Base-by-base conservation (phyloP, 495 filamentous ascomycete genomes). In the Pyrenula massariospora region DNA sequence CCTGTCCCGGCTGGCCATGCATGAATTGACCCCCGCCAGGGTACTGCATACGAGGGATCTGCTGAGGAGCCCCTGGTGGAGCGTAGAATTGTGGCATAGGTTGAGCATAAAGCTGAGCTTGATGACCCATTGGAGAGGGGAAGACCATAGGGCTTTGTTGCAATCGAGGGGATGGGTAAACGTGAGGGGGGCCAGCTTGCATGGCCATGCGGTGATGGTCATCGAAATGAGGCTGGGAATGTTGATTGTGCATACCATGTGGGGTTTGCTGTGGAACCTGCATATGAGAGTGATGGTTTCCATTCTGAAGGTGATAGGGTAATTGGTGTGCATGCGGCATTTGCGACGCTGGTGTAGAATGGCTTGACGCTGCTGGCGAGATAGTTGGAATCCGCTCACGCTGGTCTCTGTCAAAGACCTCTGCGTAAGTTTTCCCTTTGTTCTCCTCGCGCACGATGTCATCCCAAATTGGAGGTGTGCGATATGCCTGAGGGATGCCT, bases 121-220 rank as follows among this genome's bases (percentile, higher is more conserved):
- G 80, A 24, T 80, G 78, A 22, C 75, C 77, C 81, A 91, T 88
- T 3, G 82, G 80, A 2, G 81, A 84, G 3, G 82, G 81, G 60
- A 87, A 91, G 36, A 84, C 82, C 65, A 91, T 79, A 31, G 81
- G 77, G 12, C 78, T 76, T 52, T 79, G 84, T 53, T 82, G 81
- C 65, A 90, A 78, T 36, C 90, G 80, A 24, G 91, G 90, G 8
- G 91, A 95, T 2, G 84, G 85, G 59, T 80, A 82, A 1, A 89
- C 85, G 56, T 90, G 86, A 0, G 85, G 85, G 20, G 85, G 84
- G 25, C 85, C 89, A 1, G 84, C 85, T 47, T 88, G 88, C 66
- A 91, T 79, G 59, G 85, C 84, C 88, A 95, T 93, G 54, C 88
- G 81, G 65, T 93, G 89, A 56, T 88, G 87, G 50, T 94, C 88